phyloP scores from a whole-genome alignment of 805 yeast species.

The Yarrowia sp. region DNA sequence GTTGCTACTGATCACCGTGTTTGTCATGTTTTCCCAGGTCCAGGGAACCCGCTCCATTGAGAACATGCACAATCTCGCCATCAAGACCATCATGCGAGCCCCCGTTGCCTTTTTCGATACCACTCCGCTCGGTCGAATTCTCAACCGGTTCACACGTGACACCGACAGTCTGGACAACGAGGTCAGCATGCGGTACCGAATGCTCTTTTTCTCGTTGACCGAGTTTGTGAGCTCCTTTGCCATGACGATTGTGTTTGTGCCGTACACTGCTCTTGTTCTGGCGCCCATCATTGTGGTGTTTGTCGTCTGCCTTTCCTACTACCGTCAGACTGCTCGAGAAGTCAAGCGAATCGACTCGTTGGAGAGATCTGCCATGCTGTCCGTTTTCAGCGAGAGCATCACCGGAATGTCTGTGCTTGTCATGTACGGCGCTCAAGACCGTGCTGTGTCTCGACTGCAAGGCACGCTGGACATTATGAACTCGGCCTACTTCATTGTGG shows the following conservation, averaged over 20 bases:
- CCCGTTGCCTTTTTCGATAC: slow-evolving; percentile 88
- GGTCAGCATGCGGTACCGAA: slow-evolving; percentile 66
- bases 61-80: slow-evolving; percentile 66
- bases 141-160: slow-evolving; percentile 95
- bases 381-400: slow-evolving; percentile 72
- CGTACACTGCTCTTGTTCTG: slow-evolving; percentile 68
- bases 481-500: slow-evolving; percentile 67
- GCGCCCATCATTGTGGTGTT: slow-evolving; percentile 60
- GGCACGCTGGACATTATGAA: slow-evolving; percentile 64
- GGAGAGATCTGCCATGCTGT: slow-evolving; percentile 71
- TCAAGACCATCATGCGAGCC: slow-evolving; percentile 74
- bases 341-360: slow-evolving; percentile 77
- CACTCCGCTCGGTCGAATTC: slow-evolving; percentile 95
- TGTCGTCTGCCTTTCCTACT: slow-evolving; percentile 57
- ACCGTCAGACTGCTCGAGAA: slow-evolving; percentile 77
- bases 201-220: slow-evolving; percentile 59
- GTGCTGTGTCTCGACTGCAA: slow-evolving; percentile 59
- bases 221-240: slow-evolving; percentile 63
- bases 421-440: slow-evolving; percentile 57
- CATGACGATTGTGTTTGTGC: slow-evolving; percentile 67
- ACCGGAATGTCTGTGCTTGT: slow-evolving; percentile 71
- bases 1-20: slow-evolving; percentile 55
- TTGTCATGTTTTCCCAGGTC: slow-evolving; percentile 40
- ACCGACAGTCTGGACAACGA: slow-evolving; percentile 93
- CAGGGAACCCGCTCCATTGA: slow-evolving; percentile 39